A percentile compares a stretch with the other conserved stretches of the same genome.
These are phyloP conservation scores for Tolypocladium tundrense DNA, from an alignment of 2,329 filamentous ascomycete genomes.

Conservation along the genomic window DNA sequence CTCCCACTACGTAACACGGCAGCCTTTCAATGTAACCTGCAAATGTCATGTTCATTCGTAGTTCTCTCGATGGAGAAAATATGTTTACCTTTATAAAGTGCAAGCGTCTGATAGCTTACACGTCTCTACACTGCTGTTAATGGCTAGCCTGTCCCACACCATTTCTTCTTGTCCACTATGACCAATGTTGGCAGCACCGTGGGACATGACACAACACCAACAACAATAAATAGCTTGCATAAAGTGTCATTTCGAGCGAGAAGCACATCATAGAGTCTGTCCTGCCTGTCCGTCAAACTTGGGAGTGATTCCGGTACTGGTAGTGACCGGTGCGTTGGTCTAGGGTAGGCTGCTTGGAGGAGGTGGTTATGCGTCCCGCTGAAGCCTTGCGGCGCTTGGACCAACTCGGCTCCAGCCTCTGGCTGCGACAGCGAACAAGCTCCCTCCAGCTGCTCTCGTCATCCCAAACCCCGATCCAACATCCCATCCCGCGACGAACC, in stretches of 20 bases:
- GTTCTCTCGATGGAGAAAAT: not conserved
- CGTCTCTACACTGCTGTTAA: not conserved
- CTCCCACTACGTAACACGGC: not conserved
- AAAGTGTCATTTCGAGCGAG: not conserved
- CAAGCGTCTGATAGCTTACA: not conserved
- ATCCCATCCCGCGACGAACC: not conserved
- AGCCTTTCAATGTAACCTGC: not conserved
- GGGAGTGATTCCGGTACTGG: too few relatives aligned
- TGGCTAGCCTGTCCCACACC: not conserved
- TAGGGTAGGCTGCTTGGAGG: not conserved
- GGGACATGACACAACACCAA: not conserved
- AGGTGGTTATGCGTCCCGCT: slow-evolving; percentile 14
- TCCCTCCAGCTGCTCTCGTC: slow-evolving; percentile 1
- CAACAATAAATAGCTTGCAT: not conserved
- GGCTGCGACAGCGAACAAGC: not conserved
- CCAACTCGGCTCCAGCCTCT: slow-evolving; percentile 12
- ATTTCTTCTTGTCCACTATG: not conserved
- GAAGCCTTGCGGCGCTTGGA: slow-evolving; percentile 16
- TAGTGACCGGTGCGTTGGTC: not conserved
- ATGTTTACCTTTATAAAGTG: not conserved
- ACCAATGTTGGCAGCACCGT: not conserved
- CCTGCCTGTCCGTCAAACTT: too few relatives aligned
- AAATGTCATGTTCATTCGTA: not conserved
- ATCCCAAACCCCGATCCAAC: not conserved
- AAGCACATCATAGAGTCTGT: not conserved